Conservation (phyloP, 2,329 filamentous ascomycete genomes). For the Coniosporium tulheliwenetii region DNA sequence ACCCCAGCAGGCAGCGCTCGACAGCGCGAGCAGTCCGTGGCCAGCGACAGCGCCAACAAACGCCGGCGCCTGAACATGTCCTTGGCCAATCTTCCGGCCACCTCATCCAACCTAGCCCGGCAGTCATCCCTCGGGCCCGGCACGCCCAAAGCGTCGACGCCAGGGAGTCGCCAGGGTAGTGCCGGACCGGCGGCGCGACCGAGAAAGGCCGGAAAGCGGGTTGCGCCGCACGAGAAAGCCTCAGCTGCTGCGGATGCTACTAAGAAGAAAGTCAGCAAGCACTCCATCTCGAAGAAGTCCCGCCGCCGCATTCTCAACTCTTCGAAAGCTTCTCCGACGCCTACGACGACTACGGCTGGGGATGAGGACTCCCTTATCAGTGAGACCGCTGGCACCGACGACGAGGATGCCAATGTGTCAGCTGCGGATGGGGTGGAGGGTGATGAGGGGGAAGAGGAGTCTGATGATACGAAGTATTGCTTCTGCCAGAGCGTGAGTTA, state of each 20-base stretch:
- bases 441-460: constrained; percentile 49
- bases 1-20: neutral
- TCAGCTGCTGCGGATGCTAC: constrained; percentile 1
- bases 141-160: constrained; percentile 46
- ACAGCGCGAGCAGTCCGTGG: constrained; percentile 38
- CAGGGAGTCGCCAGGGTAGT: constrained; percentile 9
- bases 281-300: constrained; percentile 16
- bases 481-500: constrained; percentile 71
- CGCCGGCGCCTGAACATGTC: constrained; percentile 40
- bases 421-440: constrained; percentile 23
- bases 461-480: constrained; percentile 66
- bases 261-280: constrained; percentile 11
- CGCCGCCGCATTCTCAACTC: constrained; percentile 16
- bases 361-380: constrained; percentile 40
- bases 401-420: constrained; percentile 15
- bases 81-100: constrained; percentile 36
- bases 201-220: constrained; percentile 37
- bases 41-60: constrained; percentile 33
- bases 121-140: constrained; percentile 47
- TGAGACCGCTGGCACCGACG: constrained; percentile 24
- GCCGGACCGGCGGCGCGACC: constrained; percentile 11
- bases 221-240: constrained; percentile 35
- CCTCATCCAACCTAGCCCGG: constrained; percentile 36
- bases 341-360: constrained; percentile 13
- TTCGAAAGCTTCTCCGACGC: constrained; percentile 21